These are phyloP conservation scores for Podospora tetraspora DNA, from an alignment of 495 filamentous ascomycete species.

Conservation along the genomic window DNA sequence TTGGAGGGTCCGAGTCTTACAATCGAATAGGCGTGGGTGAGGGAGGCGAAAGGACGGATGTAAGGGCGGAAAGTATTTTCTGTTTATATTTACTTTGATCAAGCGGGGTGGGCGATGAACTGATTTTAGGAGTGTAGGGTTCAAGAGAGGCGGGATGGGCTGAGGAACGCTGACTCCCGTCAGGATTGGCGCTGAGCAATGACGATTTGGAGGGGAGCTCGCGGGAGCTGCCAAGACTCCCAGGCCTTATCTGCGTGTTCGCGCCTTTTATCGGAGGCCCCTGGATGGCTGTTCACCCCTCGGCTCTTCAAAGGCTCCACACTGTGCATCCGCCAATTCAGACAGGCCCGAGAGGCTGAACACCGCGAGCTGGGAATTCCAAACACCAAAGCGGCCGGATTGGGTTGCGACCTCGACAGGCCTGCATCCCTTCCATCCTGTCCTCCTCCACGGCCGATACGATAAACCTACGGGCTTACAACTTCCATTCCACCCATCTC, in stretches of 20 bases:
- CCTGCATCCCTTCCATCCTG: neutral
- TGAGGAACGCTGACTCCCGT: neutral
- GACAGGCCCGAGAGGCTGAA: neutral
- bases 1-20: neutral
- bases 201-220: neutral
- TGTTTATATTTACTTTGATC: neutral
- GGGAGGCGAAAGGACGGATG: neutral
- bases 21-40: neutral
- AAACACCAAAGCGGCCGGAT: neutral
- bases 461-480: neutral
- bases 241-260: neutral
- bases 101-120: neutral
- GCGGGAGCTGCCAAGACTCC: neutral
- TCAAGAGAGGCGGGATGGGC: neutral
- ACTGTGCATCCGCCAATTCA: neutral
- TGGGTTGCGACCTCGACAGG: neutral
- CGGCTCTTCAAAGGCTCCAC: neutral
- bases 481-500: neutral
- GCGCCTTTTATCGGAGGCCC: neutral
- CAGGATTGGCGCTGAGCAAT: neutral
- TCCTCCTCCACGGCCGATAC: neutral
- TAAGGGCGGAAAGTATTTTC: neutral
- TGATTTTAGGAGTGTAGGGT: neutral
- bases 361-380: neutral
- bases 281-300: neutral